Base-by-base conservation (phyloP, 1,284 basidiomycete species). In the Ganoderma resinaceum region DNA sequence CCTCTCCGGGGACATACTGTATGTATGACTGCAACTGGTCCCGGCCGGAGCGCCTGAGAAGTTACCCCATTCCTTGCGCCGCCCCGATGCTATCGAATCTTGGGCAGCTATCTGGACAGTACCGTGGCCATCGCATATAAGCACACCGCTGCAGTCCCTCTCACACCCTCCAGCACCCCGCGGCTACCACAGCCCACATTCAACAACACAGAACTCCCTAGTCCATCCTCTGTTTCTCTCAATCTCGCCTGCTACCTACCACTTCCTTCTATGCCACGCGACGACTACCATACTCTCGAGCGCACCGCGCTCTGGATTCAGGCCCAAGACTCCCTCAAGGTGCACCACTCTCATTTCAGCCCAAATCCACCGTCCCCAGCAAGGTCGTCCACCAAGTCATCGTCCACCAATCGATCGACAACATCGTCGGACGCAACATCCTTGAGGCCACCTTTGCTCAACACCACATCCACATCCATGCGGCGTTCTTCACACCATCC, bases 301-400 rank as follows among this genome's bases (percentile, higher is more conserved):
- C 69, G 71, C 64, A 76, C 74, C 43, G 70, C 72, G 14, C 68
- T 46, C 59, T 75, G 74, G 74, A 71, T 75, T 43, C 58, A 67
- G n/a, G 69, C 73, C 18, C 73, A 75, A 62, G 70, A 72, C 35
- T 31, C 53, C 4, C 65, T 49, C 23, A 23, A 12, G 3, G 23
- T 72, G 62, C 60, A 61, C 8, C 65, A 74, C 38, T 14, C 66
- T 23, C 68, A 72, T 64, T 62, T 70, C 12, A 61, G 66, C 1
- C 40, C 70, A 4, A 58, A 61, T 35, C 72, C 70, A 12, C 62
- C 67, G 16, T 70, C 72, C n/a, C 66, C 67, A 59, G 29, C 66
- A 61, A 52, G 69, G 29, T 55, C 72, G n/a, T 72, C 69, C 60
- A 65, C 65, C 29, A 69, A 72, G 57, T 65, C 70, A 23, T 62